A percentile compares a stretch with the other conserved stretches of the same genome.
Evolutionary conservation across 1,284 basidiomycete species (phyloP).

Genomic region (Agroathelia rolfsii): DNA sequence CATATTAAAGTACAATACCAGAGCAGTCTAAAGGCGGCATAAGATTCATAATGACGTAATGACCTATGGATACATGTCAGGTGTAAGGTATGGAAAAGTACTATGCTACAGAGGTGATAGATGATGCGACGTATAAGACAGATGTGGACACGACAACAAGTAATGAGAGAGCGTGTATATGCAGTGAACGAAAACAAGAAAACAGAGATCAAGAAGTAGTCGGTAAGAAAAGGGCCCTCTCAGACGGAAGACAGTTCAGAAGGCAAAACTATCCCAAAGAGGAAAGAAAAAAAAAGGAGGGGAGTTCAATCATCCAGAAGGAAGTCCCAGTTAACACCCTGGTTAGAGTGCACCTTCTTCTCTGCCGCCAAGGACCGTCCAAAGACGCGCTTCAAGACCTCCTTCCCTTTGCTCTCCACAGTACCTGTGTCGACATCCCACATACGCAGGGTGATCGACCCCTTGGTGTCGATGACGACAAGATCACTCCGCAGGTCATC

Average conservation of each 20-base stretch:
- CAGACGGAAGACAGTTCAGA: neutral
- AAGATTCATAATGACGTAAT: no score
- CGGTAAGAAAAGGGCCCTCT: neutral
- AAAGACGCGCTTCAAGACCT: slow-evolving; percentile 55
- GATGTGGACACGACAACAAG: neutral
- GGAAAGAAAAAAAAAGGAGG: slow-evolving; percentile 1
- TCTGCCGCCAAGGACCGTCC: slow-evolving; percentile 42
- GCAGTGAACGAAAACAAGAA: slow-evolving; percentile 2
- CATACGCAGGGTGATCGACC: slow-evolving; percentile 60
- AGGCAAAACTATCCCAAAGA: no score
- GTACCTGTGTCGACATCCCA: slow-evolving; percentile 61
- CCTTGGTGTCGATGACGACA: slow-evolving; percentile 47
- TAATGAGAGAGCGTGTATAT: neutral
- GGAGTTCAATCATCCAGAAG: slow-evolving; percentile 50
- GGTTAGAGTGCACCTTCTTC: slow-evolving; percentile 35
- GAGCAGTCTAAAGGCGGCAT: no score
- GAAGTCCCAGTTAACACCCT: slow-evolving; percentile 76
- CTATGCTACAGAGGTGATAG: slow-evolving; percentile 1
- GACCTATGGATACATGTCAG: no score
- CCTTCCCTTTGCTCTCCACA: slow-evolving; percentile 50
- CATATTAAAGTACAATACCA: no score
- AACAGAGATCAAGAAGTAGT: no score
- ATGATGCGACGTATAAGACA: no score
- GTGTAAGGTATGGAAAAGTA: no score
- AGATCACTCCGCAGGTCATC: slow-evolving; percentile 41